Base-by-base conservation (phyloP, 805 yeast species). In the Priceomyces castillae region DNA sequence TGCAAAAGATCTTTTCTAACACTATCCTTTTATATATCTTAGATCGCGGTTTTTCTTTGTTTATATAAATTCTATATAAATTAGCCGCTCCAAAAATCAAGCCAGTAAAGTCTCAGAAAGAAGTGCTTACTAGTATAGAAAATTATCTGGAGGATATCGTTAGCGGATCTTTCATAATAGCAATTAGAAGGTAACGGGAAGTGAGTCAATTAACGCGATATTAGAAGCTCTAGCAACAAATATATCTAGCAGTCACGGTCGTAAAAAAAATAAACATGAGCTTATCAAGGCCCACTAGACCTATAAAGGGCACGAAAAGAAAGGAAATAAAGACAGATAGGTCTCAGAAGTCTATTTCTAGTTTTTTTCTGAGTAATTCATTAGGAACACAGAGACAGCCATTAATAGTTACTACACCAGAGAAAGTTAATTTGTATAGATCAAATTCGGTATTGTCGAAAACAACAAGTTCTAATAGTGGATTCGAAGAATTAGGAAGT, bases 401-500 rank as follows among this genome's bases (percentile, higher is more conserved):
- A 3, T 19, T 30, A 18, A 22, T 14, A 4, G 22, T 40, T 5
- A 40, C 46, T 4, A 50, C 54, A 6, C 54, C 54, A 30, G 49
- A 48, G 33, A 46, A 41, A 33, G 39, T 38, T 12, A 46, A 40
- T 7, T 15, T 49, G 4, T 41, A 35, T 15, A 47, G 64, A 34
- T 43, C 62, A 3, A 52, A 49, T 30, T 62, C 66, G 1, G 45
- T 54, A 9, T 45, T 62, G 18, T 44, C 58, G 1, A 50, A 44
- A 19, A 49, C 60, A 3, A 46, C 46, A 5, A 48, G 42, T n/a
- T 38, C 50, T 11, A 43, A 41, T 37, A 53, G 51, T 46, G 65
- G 57, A 4, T 64, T 64, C 43, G 67, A 64, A 19, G 68, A 63
- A 7, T n/a, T 53, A 10, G 47, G 50, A 2, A 59, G 59, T 25